Evolutionary conservation across 805 yeast genomes (phyloP).

Genomic region (Peterozyma toletana): DNA sequence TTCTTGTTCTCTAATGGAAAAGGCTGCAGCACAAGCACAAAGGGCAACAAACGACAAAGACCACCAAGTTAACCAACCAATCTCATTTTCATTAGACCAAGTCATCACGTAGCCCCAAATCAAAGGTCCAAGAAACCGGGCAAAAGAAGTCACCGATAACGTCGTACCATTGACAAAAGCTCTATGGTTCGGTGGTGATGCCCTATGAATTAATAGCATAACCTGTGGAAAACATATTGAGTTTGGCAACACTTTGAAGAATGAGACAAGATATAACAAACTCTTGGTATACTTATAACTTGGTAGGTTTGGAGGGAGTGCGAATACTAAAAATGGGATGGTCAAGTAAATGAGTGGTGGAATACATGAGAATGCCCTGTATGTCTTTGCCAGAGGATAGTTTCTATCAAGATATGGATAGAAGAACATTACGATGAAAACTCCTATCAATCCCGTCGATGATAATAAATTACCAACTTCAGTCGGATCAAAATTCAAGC

Average conservation of each 20-base stretch:
- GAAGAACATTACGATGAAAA: constrained; percentile 37
- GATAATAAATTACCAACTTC: constrained; percentile 46
- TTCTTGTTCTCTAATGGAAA: constrained; percentile 4
- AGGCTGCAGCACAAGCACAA: not conserved
- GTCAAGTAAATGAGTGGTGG: constrained; percentile 38
- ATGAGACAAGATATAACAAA: constrained; percentile 22
- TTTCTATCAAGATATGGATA: constrained; percentile 45
- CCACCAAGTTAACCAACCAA: constrained; percentile 12
- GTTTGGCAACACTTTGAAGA: constrained; percentile 21
- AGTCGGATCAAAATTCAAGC: constrained; percentile 38
- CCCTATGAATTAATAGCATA: constrained; percentile 45
- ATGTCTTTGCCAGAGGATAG: constrained; percentile 37
- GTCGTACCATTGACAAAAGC: constrained; percentile 58
- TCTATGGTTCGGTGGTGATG: constrained; percentile 44
- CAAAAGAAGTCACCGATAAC: constrained; percentile 43
- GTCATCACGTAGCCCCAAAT: constrained; percentile 39
- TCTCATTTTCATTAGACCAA: constrained; percentile 2
- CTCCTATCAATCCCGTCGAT: constrained; percentile 46
- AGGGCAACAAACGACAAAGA: constrained; percentile 4
- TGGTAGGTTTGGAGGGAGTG: constrained; percentile 19
- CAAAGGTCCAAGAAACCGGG: constrained; percentile 52
- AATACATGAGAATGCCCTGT: constrained; percentile 28
- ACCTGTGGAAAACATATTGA: constrained; percentile 48
- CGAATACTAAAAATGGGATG: constrained; percentile 41
- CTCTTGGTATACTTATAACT: constrained; percentile 1